A percentile compares a stretch with the other conserved stretches of the same genome.
Conservation (phyloP, 2,329 filamentous ascomycete genomes). For the Hymenoscyphus fraxineus region DNA sequence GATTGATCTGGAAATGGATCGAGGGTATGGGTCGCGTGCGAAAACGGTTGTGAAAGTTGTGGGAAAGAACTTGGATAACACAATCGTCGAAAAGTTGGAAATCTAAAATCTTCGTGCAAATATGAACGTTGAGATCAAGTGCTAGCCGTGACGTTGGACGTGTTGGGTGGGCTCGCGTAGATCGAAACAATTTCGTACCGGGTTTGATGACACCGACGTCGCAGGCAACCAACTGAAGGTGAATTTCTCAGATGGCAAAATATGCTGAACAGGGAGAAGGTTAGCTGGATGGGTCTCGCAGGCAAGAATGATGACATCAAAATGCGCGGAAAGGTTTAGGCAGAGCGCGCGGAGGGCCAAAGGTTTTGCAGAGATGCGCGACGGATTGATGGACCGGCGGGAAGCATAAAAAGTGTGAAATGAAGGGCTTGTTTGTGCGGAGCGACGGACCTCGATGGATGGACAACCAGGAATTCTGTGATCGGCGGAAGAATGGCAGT, state of each 20-base stretch:
- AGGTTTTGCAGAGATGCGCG: slow-evolving; percentile 20
- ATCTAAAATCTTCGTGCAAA: slow-evolving; percentile 4
- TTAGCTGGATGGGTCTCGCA: slow-evolving; percentile 19
- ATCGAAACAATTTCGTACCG: slow-evolving; percentile 20
- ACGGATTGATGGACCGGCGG: slow-evolving; percentile 15
- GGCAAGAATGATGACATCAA: slow-evolving; percentile 13
- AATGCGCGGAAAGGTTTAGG: not conserved
- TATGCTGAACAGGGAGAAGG: slow-evolving; percentile 17
- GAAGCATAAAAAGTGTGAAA: slow-evolving; percentile 13
- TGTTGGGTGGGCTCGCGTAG: slow-evolving; percentile 26
- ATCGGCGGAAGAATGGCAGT: not conserved
- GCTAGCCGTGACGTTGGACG: slow-evolving; percentile 13
- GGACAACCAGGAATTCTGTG: slow-evolving; percentile 15
- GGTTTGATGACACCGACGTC: slow-evolving; percentile 29
- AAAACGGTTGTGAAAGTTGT: not conserved
- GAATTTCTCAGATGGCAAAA: slow-evolving; percentile 13
- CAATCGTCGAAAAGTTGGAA: slow-evolving; percentile 8
- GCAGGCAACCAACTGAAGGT: slow-evolving; percentile 25
- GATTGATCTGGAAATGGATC: not conserved
- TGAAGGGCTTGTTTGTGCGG: not conserved
- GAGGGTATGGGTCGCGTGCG: slow-evolving; percentile 5
- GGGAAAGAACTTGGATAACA: slow-evolving; percentile 7
- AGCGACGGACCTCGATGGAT: slow-evolving; percentile 20
- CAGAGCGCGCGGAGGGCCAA: slow-evolving; percentile 7
- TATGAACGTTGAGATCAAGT: slow-evolving; percentile 17